Evolutionary conservation across 2,329 filamentous ascomycete genomes (phyloP).

Genomic region (Aspergillus awamori): DNA sequence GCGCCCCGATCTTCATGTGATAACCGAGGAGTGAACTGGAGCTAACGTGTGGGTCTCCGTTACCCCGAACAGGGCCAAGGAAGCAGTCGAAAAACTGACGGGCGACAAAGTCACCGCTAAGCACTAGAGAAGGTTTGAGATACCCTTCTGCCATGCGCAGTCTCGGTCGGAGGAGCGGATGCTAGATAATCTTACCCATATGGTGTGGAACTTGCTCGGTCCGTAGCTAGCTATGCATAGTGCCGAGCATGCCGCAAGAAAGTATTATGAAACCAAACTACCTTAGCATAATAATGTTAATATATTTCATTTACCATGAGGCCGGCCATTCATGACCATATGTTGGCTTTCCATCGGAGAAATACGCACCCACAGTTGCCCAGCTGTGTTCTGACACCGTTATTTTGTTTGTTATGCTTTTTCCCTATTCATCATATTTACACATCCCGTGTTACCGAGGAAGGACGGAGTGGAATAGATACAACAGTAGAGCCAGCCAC

Average conservation of each 20-base stretch:
- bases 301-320: background rate
- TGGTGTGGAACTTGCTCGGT: background rate
- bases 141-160: conserved; percentile 38
- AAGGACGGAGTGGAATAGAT: no score
- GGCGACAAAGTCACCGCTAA: conserved; percentile 66
- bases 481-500: no score
- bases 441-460: no score
- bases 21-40: conserved; percentile 26
- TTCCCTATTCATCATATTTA: no score
- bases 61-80: conserved; percentile 59
- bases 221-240: background rate
- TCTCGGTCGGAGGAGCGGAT: conserved; percentile 4
- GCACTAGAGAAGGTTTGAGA: conserved; percentile 57
- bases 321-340: background rate
- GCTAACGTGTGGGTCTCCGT: conserved; percentile 36
- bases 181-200: background rate
- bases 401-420: no score
- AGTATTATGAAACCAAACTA: background rate
- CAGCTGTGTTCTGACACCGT: no score
- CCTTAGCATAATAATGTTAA: conserved; percentile 8
- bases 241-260: conserved; percentile 3
- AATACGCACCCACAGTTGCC: background rate
- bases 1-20: conserved; percentile 27
- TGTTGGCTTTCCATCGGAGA: no score
- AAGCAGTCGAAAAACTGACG: conserved; percentile 66